phyloP scores from a whole-genome alignment of 2,329 filamentous ascomycete species.

The Reticulascus tulasneorum region DNA sequence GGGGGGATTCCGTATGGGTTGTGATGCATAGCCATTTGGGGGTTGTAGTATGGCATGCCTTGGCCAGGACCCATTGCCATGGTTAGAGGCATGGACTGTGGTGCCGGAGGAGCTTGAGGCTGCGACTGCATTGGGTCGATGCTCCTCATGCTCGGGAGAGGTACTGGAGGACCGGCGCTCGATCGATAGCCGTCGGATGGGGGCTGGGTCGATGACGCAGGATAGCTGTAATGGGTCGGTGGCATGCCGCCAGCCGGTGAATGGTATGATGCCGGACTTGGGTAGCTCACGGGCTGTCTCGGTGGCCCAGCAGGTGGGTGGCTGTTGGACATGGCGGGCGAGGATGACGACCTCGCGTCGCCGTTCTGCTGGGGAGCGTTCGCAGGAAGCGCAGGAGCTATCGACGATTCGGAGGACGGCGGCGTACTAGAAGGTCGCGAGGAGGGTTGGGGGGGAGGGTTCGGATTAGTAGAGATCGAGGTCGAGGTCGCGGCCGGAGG shows the following conservation, averaged over 20 bases:
- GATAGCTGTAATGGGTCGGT: constrained; percentile 14
- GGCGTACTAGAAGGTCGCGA: not conserved
- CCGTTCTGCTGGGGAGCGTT: constrained; percentile 11
- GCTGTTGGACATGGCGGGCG: constrained; percentile 17
- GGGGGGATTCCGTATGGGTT: constrained; percentile 19
- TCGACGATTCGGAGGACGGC: not conserved
- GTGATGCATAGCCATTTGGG: constrained; percentile 21
- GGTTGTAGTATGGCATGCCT: constrained; percentile 38
- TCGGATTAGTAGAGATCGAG: constrained; percentile 2
- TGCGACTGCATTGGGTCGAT: constrained; percentile 33
- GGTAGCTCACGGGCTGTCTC: constrained; percentile 14
- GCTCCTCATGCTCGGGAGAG: constrained; percentile 40
- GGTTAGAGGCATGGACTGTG: constrained; percentile 29
- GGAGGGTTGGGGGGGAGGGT: not conserved
- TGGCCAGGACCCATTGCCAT: constrained; percentile 28
- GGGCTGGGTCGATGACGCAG: constrained; percentile 15
- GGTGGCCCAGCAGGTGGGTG: constrained; percentile 13
- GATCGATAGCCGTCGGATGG: constrained; percentile 32
- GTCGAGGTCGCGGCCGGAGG: constrained; percentile 1
- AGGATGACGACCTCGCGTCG: constrained; percentile 14
- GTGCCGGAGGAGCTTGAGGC: constrained; percentile 19
- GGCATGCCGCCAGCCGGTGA: constrained; percentile 7
- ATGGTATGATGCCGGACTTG: constrained; percentile 10
- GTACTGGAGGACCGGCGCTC: constrained; percentile 25
- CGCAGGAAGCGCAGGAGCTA: not conserved